Evolutionary conservation across 106 monocot species (phyloP).

Genomic region (Narthecium ossifragum): DNA sequence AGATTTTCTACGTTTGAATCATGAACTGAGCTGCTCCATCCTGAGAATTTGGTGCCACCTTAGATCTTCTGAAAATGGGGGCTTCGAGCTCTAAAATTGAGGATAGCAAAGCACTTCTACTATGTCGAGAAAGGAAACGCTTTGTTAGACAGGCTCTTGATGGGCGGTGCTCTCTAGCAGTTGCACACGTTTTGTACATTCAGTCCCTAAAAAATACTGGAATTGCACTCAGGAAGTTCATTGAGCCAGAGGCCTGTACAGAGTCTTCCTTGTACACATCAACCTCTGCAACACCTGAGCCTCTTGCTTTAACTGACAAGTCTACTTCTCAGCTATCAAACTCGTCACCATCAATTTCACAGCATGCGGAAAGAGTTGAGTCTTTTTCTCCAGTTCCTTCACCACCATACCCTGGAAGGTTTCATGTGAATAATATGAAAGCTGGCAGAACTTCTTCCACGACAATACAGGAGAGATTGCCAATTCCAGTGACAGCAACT

Average conservation of each 20-base stretch:
- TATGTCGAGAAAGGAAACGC: slow-evolving; percentile 78
- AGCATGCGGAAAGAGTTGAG: slow-evolving; percentile 35
- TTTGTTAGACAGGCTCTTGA: slow-evolving; percentile 79
- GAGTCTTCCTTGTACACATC: slow-evolving; percentile 68
- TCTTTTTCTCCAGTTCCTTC: slow-evolving; percentile 54
- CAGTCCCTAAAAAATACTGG: slow-evolving; percentile 79
- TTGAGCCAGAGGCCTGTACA: slow-evolving; percentile 39
- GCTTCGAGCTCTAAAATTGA: slow-evolving; percentile 58
- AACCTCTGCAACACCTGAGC: slow-evolving; percentile 61
- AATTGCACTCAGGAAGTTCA: slow-evolving; percentile 62
- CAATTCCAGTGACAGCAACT: slow-evolving; percentile 33
- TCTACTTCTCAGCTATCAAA: slow-evolving; percentile 45
- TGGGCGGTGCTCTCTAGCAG: slow-evolving; percentile 67
- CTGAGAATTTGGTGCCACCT: too few relatives aligned
- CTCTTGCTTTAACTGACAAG: slow-evolving; percentile 42
- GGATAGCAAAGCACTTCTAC: slow-evolving; percentile 72
- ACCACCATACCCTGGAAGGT: slow-evolving; percentile 29
- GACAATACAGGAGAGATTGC: slow-evolving; percentile 53
- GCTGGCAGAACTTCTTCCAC: slow-evolving; percentile 33
- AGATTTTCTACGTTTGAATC: too few relatives aligned
- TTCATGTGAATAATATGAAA: slow-evolving; percentile 82
- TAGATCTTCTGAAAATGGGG: slow-evolving; percentile 56
- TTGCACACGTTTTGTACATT: slow-evolving; percentile 69
- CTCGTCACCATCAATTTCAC: slow-evolving; percentile 56
- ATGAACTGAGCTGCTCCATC: too few relatives aligned